Conservation (phyloP, 257 asterid genomes). For the Misopates orontium region DNA sequence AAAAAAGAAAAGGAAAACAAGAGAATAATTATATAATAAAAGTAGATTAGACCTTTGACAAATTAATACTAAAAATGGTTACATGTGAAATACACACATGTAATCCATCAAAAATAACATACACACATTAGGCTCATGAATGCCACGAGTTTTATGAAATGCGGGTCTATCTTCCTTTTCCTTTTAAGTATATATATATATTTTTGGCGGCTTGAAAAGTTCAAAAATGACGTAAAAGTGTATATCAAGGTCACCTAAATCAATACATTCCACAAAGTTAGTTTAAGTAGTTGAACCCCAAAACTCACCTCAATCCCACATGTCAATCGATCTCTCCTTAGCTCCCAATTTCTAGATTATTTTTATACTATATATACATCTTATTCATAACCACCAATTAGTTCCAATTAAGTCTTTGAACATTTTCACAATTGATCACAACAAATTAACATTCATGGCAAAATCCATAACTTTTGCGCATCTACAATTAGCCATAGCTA, state of each 20-base stretch:
- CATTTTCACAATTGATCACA: too few species aligned
- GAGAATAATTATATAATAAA: too few species aligned
- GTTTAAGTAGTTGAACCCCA: slow-evolving; percentile 69
- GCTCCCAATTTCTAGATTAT: neutral
- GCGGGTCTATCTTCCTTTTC: too few species aligned
- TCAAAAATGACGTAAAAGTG: neutral
- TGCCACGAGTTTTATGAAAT: too few species aligned
- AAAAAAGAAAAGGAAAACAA: too few species aligned
- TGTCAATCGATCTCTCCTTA: slow-evolving; percentile 13
- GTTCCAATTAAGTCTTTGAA: neutral
- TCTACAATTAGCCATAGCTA: slow-evolving; percentile 17
- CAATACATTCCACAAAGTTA: slow-evolving; percentile 25
- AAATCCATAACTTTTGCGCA: neutral
- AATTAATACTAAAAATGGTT: too few species aligned
- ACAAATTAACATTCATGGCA: slow-evolving; percentile 27
- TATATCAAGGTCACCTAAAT: slow-evolving; percentile 33
- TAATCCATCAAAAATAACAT: too few species aligned
- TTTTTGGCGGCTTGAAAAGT: too few species aligned
- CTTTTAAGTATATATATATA: too few species aligned
- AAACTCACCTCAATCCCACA: slow-evolving; percentile 25
- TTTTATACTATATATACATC: neutral
- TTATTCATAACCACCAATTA: slow-evolving; percentile 2
- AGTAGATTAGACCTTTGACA: too few species aligned
- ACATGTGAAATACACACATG: too few species aligned
- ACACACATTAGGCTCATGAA: too few species aligned